phyloP scores from a whole-genome alignment of 2,329 filamentous ascomycete species.

The Ophiosphaerella herpotricha region DNA sequence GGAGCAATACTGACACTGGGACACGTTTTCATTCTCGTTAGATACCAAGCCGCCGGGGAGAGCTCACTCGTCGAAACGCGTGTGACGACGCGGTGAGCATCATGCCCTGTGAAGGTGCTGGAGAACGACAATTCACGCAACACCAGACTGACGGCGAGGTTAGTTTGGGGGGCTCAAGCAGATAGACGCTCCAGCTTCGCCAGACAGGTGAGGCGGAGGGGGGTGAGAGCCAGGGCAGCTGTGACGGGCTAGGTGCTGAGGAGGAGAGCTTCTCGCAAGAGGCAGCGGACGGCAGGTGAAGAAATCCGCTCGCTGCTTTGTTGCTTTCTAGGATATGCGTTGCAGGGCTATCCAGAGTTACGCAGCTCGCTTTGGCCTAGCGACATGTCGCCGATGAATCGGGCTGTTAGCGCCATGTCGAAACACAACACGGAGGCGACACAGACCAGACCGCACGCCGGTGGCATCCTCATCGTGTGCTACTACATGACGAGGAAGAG shows the following conservation, averaged over 20 bases:
- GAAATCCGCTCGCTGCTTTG: conserved; percentile 40
- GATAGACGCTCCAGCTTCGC: conserved; percentile 27
- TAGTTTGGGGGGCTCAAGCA: conserved; percentile 28
- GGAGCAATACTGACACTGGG: conserved; percentile 47
- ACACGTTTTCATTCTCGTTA: conserved; percentile 53
- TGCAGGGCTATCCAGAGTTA: conserved; percentile 31
- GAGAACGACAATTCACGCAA: conserved; percentile 31
- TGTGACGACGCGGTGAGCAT: conserved; percentile 47
- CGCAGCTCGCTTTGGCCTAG: conserved; percentile 31
- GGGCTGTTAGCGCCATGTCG: conserved; percentile 39
- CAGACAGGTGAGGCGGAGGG: conserved; percentile 24
- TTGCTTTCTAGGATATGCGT: conserved; percentile 36
- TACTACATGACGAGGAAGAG: no score
- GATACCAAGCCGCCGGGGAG: conserved; percentile 41
- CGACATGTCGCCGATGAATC: conserved; percentile 40
- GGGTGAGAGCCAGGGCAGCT: conserved; percentile 28
- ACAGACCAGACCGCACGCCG: conserved; percentile 35
- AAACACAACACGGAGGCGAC: conserved; percentile 37
- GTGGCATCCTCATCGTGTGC: conserved; percentile 18
- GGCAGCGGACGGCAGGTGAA: conserved; percentile 37
- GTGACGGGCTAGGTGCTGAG: conserved; percentile 32
- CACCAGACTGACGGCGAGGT: conserved; percentile 13
- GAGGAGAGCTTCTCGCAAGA: conserved; percentile 34
- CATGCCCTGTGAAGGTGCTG: conserved; percentile 43
- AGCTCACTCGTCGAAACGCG: conserved; percentile 45